Evolutionary conservation across 176 grass and related monocot genomes (phyloP).

Genomic region (Panicum miliaceum): DNA sequence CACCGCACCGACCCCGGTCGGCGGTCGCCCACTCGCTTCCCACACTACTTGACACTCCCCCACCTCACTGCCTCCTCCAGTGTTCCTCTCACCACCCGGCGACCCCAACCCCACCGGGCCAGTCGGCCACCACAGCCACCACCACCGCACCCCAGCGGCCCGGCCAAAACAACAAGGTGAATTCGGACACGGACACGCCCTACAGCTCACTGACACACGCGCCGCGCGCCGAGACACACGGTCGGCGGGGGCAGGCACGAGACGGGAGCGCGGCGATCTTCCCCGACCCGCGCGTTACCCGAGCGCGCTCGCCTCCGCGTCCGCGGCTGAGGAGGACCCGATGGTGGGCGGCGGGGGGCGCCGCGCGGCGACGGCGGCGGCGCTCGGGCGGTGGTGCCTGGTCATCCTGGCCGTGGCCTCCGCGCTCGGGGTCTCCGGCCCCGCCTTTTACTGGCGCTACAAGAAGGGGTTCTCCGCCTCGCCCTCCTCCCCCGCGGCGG

Average conservation of each 20-base stretch:
- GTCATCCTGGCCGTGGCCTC: constrained; percentile 91
- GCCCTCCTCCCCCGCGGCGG: constrained; percentile 1
- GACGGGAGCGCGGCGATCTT: neutral
- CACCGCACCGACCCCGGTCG: neutral
- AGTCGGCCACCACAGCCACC: too few species aligned
- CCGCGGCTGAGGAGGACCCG: neutral
- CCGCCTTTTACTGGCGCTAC: constrained; percentile 95
- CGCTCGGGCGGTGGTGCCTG: constrained; percentile 80
- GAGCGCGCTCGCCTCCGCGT: neutral
- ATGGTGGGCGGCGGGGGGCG: constrained; percentile 52
- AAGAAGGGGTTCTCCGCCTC: constrained; percentile 69
- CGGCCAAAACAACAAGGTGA: neutral
- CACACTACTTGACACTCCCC: constrained; percentile 33
- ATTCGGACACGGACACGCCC: neutral
- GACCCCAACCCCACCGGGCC: constrained; percentile 2
- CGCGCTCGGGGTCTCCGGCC: constrained; percentile 90
- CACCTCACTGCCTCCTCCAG: neutral
- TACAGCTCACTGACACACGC: neutral
- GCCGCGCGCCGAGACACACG: constrained; percentile 5
- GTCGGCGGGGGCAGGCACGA: neutral
- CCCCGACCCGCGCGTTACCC: neutral
- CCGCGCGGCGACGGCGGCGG: constrained; percentile 51
- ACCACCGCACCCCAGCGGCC: neutral
- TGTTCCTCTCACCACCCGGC: neutral
- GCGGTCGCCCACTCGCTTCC: too few species aligned